A percentile compares a stretch with the other conserved stretches of the same genome.
Evolutionary conservation across 129 eudicot genomes (phyloP).

Genomic region (Flaveria ramosissima): DNA sequence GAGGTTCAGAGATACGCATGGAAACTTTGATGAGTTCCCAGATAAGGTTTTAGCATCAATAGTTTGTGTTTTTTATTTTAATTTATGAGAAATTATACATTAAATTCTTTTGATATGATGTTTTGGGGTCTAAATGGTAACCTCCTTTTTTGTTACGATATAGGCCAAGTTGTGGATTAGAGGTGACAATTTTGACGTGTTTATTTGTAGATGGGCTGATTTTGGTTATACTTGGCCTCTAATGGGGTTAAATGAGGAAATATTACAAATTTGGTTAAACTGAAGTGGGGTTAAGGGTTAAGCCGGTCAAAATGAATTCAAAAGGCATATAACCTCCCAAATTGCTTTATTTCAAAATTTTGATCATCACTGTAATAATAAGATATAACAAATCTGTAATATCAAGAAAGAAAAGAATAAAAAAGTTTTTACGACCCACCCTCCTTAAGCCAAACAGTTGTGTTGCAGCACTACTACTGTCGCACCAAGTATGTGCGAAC

Average conservation of each 20-base stretch:
- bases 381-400: neutral
- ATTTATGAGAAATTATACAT: neutral
- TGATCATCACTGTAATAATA: neutral
- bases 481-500: neutral
- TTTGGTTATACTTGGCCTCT: neutral
- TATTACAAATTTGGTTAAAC: neutral
- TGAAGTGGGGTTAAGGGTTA: neutral
- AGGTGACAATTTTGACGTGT: neutral
- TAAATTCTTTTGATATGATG: conserved; percentile 7
- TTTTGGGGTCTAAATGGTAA: conserved; percentile 5
- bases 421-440: neutral
- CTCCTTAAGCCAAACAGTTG: neutral
- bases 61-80: conserved; percentile 6
- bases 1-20: conserved; percentile 57
- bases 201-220: neutral
- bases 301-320: neutral
- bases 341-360: too few relatives aligned
- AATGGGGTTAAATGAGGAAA: neutral
- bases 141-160: neutral
- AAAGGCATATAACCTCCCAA: neutral
- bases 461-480: neutral
- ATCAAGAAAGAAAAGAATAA: too few relatives aligned
- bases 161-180: neutral
- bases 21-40: conserved; percentile 50
- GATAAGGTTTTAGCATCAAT: conserved; percentile 40